Percentiles rank a stretch among this genome's conserved stretches.
Conservation (phyloP, 257 asterid genomes). For the Ilex aquifolium region DNA sequence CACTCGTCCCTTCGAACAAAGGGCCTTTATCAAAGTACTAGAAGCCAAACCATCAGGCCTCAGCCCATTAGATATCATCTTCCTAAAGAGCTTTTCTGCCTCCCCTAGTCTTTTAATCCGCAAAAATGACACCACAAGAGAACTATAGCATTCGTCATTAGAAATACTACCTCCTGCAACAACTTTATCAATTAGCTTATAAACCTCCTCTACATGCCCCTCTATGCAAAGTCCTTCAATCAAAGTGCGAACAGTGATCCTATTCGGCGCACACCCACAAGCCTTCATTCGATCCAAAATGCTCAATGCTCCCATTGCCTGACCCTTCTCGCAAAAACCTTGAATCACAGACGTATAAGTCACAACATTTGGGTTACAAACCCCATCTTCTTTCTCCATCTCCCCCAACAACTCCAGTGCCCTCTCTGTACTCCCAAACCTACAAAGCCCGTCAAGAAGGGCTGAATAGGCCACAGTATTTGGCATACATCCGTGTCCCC, state of each 20-base stretch:
- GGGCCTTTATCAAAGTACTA: conserved; percentile 32
- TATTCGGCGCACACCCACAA: conserved; percentile 49
- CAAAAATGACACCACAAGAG: conserved; percentile 49
- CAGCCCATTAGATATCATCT: conserved; percentile 52
- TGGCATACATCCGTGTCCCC: conserved; percentile 55
- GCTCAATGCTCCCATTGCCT: conserved; percentile 41
- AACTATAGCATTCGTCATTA: conserved; percentile 45
- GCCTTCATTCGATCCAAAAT: conserved; percentile 53
- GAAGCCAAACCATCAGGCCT: conserved; percentile 61
- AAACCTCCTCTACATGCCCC: conserved; percentile 56
- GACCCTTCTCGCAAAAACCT: conserved; percentile 54
- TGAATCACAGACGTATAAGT: conserved; percentile 64
- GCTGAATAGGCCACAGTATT: conserved; percentile 55
- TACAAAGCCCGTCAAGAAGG: conserved; percentile 67
- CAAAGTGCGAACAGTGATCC: conserved; percentile 39
- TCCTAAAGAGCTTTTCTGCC: conserved; percentile 53
- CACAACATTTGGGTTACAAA: conserved; percentile 54
- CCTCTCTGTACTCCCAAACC: conserved; percentile 50
- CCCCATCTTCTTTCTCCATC: conserved; percentile 58
- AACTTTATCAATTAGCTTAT: conserved; percentile 37
- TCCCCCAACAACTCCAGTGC: conserved; percentile 52
- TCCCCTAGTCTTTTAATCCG: conserved; percentile 44
- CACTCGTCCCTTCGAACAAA: conserved; percentile 40
- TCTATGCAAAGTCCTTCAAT: conserved; percentile 65
- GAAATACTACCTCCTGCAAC: conserved; percentile 22